Evolutionary conservation across 2,329 filamentous ascomycete species (phyloP), one percentile per base, ranked within the genome.

Genomic region (Fonsecaea pugnacius): DNA sequence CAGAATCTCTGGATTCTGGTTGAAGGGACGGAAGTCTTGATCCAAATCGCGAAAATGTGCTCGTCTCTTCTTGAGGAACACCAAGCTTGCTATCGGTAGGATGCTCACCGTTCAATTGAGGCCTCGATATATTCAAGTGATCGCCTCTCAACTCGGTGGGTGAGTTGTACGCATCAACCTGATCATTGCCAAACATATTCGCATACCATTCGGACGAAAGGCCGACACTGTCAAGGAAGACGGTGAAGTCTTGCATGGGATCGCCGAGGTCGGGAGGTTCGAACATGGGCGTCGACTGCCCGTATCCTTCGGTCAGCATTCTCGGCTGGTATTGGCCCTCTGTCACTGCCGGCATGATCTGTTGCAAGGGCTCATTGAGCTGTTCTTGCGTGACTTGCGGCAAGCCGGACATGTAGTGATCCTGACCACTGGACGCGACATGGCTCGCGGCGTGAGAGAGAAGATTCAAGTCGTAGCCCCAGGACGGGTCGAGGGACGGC

Each of bases 391-490:
- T 64, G 21, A 65, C 69, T 24, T 67, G 62, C 8, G 69, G 66
- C 24, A 70, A 56, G 14, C 63, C 66, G 14, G 67, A 63, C 62
- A 70, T 64, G 58, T 67, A 70, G 48, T 71, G 67, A 62, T 68
- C 66, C 66, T 81, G 78, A 16, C 78, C 77, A 66, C 80, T 79
- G 33, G 80, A 75, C 24, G 79, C 79, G 43, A 82, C 79, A 75
- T 82, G 79, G 62, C 79, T 81, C 10, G 79, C 79, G 30, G 79
- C 79, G 72, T 82, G 79, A 9, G 79, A 82, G 35, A 82, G 72
- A 16, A 82, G 73, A 64, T 82, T 82, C 62, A 82, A 69, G 62
- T 82, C 79, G 67, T 82, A 82, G n/a, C 79, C 79, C 79, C 79
- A 82, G 5, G 79, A 80, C 4, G 79, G 79, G 71, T 82, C 81